Conservation (phyloP, 805 yeast species). For the Kockiozyma suomiensis region DNA sequence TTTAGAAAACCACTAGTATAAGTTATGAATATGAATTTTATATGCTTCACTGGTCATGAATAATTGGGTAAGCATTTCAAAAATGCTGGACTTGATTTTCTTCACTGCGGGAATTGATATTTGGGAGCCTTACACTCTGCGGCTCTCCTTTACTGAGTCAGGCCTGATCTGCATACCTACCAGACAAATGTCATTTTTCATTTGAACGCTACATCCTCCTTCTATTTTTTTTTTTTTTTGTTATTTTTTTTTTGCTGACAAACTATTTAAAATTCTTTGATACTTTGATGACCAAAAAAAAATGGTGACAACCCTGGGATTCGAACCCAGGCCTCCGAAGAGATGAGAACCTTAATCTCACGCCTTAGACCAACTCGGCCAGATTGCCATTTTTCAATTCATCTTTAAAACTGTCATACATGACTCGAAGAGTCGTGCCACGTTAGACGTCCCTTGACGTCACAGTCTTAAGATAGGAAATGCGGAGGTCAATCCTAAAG, state of each 20-base stretch:
- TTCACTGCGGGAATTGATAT: neutral
- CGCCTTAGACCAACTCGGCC: constrained; percentile 76
- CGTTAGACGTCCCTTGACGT: too few relatives aligned
- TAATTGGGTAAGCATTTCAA: neutral
- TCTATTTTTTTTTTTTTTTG: too few relatives aligned
- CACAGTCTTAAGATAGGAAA: too few relatives aligned
- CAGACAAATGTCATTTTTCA: too few relatives aligned
- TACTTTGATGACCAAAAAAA: constrained; percentile 35
- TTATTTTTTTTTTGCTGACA: too few relatives aligned
- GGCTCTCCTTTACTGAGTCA: neutral
- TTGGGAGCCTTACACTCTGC: neutral
- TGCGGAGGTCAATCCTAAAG: too few relatives aligned
- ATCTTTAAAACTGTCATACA: too few relatives aligned
- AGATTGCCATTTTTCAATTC: constrained; percentile 50
- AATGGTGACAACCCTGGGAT: constrained; percentile 74
- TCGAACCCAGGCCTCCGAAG: constrained; percentile 88
- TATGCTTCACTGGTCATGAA: neutral
- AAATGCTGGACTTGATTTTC: neutral
- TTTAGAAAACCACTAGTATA: too few relatives aligned
- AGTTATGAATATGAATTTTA: too few relatives aligned
- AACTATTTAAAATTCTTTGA: neutral
- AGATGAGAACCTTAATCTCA: constrained; percentile 78
- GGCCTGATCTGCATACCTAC: neutral
- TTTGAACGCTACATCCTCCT: too few relatives aligned
- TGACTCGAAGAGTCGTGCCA: too few relatives aligned